Evolutionary conservation across 2,329 filamentous ascomycete genomes (phyloP).

Genomic region (Cryphonectria nitschkei): DNA sequence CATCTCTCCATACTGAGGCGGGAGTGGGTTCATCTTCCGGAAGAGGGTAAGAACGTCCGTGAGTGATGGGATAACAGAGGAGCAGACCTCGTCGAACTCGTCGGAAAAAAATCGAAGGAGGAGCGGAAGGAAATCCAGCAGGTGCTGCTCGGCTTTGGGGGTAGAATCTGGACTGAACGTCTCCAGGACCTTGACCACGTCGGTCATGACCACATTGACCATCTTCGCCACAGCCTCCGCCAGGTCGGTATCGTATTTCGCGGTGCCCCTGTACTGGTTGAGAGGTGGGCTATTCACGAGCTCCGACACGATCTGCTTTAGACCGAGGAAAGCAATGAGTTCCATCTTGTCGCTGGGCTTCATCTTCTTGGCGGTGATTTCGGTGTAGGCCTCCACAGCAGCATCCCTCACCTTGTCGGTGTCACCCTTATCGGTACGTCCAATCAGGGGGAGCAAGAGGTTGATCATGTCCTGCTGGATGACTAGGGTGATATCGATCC

Average conservation of each 20-base stretch:
- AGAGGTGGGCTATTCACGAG: conserved; percentile 83
- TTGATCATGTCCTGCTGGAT: conserved; percentile 88
- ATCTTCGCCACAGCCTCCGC: conserved; percentile 94
- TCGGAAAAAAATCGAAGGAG: conserved; percentile 94
- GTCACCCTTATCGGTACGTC: conserved; percentile 66
- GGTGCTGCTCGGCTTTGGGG: conserved; percentile 76
- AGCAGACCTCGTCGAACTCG: conserved; percentile 97
- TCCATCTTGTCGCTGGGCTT: conserved; percentile 89
- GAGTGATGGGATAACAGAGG: conserved; percentile 89
- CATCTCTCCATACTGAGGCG: conserved; percentile 77
- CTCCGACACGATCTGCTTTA: conserved; percentile 82
- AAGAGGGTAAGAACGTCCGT: conserved; percentile 92
- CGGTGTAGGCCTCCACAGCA: conserved; percentile 91
- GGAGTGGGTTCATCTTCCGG: conserved; percentile 76
- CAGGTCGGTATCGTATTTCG: conserved; percentile 91
- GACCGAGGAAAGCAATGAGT: conserved; percentile 87
- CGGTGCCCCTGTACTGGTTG: conserved; percentile 75
- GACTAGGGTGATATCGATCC: conserved; percentile 94
- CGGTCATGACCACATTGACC: conserved; percentile 85
- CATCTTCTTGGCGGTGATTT: conserved; percentile 99
- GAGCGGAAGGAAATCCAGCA: conserved; percentile 83
- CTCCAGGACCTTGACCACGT: conserved; percentile 86
- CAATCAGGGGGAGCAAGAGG: conserved; percentile 83
- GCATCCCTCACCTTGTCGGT: conserved; percentile 85
- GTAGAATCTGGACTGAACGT: conserved; percentile 65